Evolutionary conservation across 257 asterid species (phyloP).

Genomic region (Solanum medicagineum): DNA sequence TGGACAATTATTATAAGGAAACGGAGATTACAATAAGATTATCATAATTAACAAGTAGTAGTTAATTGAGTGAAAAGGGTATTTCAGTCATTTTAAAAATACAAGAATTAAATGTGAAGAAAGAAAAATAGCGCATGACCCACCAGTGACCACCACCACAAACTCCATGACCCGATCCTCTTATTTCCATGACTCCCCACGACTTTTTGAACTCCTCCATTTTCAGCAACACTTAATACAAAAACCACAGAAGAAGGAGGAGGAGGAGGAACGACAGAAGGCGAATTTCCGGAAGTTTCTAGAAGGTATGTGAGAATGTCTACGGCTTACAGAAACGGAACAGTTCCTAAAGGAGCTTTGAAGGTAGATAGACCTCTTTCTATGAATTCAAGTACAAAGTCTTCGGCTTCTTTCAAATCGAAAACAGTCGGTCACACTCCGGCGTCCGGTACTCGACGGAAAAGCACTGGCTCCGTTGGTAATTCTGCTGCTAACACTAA

Average conservation of each 20-base stretch:
- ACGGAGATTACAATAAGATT: neutral
- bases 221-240: neutral
- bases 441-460: conserved; percentile 30
- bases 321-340: conserved; percentile 35
- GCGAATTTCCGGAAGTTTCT: neutral
- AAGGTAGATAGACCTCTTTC: conserved; percentile 27
- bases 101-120: neutral
- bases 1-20: neutral
- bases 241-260: neutral
- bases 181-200: conserved; percentile 1
- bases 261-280: neutral
- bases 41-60: too few species aligned
- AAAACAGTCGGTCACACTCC: conserved; percentile 16
- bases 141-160: conserved; percentile 4
- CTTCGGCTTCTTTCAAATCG: conserved; percentile 39
- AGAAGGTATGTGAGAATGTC: conserved; percentile 25
- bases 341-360: conserved; percentile 19
- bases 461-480: conserved; percentile 24
- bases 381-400: conserved; percentile 20
- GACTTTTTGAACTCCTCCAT: conserved; percentile 7
- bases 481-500: conserved; percentile 5
- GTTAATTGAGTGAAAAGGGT: neutral
- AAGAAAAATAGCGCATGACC: neutral
- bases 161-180: neutral
- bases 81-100: neutral